These are phyloP conservation scores for Xenoacremonium recifei DNA, from an alignment of 2,329 filamentous ascomycete genomes.

Conservation along the genomic window DNA sequence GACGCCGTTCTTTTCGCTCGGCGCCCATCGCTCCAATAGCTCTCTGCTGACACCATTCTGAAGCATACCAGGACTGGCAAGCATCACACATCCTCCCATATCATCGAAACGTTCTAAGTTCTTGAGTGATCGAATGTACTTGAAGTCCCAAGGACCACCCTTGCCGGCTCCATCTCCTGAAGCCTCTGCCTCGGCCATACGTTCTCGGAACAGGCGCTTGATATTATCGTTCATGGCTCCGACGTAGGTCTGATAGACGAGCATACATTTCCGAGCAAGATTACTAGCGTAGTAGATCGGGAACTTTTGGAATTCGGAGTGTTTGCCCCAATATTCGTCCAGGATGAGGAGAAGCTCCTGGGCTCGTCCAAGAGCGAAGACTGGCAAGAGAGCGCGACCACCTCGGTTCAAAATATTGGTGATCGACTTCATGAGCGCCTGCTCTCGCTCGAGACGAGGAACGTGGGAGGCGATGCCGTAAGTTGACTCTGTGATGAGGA, in stretches of 20 bases:
- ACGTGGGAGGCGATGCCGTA: conserved; percentile 95
- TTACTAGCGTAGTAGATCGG: conserved; percentile 98
- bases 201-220: conserved; percentile 88
- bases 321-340: conserved; percentile 94
- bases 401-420: conserved; percentile 88
- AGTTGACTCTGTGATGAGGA: conserved; percentile 95
- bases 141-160: conserved; percentile 94
- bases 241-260: conserved; percentile 97
- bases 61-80: conserved; percentile 96
- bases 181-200: conserved; percentile 86
- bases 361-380: conserved; percentile 90
- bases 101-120: conserved; percentile 95
- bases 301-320: conserved; percentile 81
- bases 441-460: conserved; percentile 85
- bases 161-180: conserved; percentile 71
- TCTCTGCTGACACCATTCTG: conserved; percentile 94
- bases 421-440: conserved; percentile 92
- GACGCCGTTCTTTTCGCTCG: conserved; percentile 94
- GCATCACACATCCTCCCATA: conserved; percentile 92
- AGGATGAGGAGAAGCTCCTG: conserved; percentile 93
- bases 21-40: conserved; percentile 91
- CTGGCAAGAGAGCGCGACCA: conserved; percentile 88
- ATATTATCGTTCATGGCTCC: conserved; percentile 99
- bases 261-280: conserved; percentile 93
- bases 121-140: conserved; percentile 87